These are phyloP conservation scores for Termitomyces sp. DNA, from an alignment of 768 basidiomycete genomes.

Conservation along the genomic window DNA sequence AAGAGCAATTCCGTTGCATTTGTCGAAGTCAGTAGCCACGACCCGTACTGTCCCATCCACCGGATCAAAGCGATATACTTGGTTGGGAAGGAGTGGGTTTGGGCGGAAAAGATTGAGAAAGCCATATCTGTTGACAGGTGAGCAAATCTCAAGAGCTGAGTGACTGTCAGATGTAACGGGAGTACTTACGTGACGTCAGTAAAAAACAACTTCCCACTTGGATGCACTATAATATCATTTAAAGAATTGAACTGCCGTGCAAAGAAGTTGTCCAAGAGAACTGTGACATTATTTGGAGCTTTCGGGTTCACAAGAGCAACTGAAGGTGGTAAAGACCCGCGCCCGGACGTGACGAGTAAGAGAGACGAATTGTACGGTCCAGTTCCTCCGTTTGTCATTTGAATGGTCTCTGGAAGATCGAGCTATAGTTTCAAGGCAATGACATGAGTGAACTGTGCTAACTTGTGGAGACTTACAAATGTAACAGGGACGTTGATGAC, in stretches of 20 bases:
- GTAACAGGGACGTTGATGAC: constrained; percentile 47
- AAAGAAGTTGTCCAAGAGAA: constrained; percentile 73
- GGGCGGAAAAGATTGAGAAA: constrained; percentile 65
- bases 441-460: neutral
- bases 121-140: constrained; percentile 45
- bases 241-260: constrained; percentile 81
- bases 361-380: constrained; percentile 57
- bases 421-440: constrained; percentile 33
- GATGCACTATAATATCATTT: constrained; percentile 75
- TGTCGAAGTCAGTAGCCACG: constrained; percentile 73
- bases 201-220: constrained; percentile 68
- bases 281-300: constrained; percentile 60
- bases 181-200: constrained; percentile 60
- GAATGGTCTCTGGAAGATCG: constrained; percentile 50
- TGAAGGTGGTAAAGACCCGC: constrained; percentile 56
- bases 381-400: constrained; percentile 71
- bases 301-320: constrained; percentile 61
- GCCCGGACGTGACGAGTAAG: constrained; percentile 61
- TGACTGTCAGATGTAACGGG: neutral
- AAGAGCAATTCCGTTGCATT: constrained; percentile 73
- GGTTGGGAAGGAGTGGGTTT: constrained; percentile 58
- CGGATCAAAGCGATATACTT: constrained; percentile 76
- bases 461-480: constrained; percentile 23
- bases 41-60: constrained; percentile 58
- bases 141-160: neutral